Evolutionary conservation across 2,329 filamentous ascomycete genomes (phyloP), one percentile per base, ranked within the genome.

Genomic region (Colletotrichum sp.): DNA sequence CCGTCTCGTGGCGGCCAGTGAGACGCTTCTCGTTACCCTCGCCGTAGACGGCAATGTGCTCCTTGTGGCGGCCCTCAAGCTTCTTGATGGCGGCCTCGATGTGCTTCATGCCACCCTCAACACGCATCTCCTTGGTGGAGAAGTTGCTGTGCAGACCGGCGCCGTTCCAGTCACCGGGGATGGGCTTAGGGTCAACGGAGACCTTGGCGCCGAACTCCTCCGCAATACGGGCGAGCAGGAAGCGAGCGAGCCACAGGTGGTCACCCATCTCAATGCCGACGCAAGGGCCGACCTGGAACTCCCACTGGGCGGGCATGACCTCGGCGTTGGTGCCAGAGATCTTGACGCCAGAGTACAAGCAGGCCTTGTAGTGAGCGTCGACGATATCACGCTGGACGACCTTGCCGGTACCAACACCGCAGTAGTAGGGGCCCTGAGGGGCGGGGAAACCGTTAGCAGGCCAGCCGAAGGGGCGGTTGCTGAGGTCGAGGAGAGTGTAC

Each of bases 311-410:
- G 79, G 96, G 95, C 95, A 98, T 98, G 83, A 99, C 97, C 91
- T 99, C 97, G 80, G 97, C 97, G 87, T 99, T 99, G 89, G 97
- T 99, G 83, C 97, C 97, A 30, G 96, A 98, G 87, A 99, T 99
- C 86, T 96, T 93, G 88, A 99, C 91, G 76, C 94, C 94, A 77
- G 96, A 92, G 86, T 95, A 78, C 55, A 79, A 57, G 72, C 77
- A 85, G 80, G 94, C 93, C 88, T 95, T 95, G 93, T 95, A 96
- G 89, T 98, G 95, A 79, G 95, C 94, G 90, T 99, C 96, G 80
- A 99, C 96, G 78, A 99, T 96, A 84, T 99, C 96, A 89, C 96
- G 94, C 93, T 96, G 96, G 88, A 98, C 97, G 83, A 99, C 97
- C 91, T 97, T 98, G 89, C 96, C 96, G 80, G 95, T 95, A 81